Conservation (phyloP, 345 rosid species). For the Aquilaria sinensis region DNA sequence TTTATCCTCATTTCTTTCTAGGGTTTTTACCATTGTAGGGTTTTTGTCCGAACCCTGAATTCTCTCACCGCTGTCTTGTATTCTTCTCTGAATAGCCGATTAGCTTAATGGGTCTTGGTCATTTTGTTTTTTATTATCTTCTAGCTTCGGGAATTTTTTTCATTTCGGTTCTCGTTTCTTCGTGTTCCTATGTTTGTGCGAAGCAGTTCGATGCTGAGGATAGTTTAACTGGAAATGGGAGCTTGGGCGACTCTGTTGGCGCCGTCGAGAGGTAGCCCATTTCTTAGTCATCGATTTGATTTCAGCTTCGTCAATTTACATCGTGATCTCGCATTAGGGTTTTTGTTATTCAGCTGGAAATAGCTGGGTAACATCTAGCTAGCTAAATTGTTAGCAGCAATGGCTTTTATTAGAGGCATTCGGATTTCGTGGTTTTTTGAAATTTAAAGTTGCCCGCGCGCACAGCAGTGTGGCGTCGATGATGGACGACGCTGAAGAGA, state of each 20-base stretch:
- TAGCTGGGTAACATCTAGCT: constrained; percentile 19
- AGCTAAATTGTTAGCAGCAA: constrained; percentile 25
- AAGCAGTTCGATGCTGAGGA: constrained; percentile 49
- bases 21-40: constrained; percentile 38
- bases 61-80: constrained; percentile 25
- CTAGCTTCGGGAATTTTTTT: constrained; percentile 9
- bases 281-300: constrained; percentile 16
- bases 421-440: constrained; percentile 17
- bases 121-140: constrained; percentile 23
- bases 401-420: constrained; percentile 11
- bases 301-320: constrained; percentile 18
- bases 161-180: constrained; percentile 1
- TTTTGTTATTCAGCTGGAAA: constrained; percentile 26
- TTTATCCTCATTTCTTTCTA: constrained; percentile 17
- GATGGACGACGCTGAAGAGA: constrained; percentile 25
- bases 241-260: constrained; percentile 60
- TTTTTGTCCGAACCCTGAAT: constrained; percentile 51
- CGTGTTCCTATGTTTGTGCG: constrained; percentile 1
- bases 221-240: constrained; percentile 50
- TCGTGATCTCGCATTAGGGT: constrained; percentile 36
- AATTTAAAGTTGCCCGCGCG: constrained; percentile 10
- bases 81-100: constrained; percentile 27
- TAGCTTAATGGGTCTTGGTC: constrained; percentile 50
- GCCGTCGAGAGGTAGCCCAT: constrained; percentile 51
- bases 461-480: constrained; percentile 40